A percentile compares a stretch with the other conserved stretches of the same genome.
Evolutionary conservation across 1,284 basidiomycete species (phyloP).

Genomic region (Microbotryum intermedium): DNA sequence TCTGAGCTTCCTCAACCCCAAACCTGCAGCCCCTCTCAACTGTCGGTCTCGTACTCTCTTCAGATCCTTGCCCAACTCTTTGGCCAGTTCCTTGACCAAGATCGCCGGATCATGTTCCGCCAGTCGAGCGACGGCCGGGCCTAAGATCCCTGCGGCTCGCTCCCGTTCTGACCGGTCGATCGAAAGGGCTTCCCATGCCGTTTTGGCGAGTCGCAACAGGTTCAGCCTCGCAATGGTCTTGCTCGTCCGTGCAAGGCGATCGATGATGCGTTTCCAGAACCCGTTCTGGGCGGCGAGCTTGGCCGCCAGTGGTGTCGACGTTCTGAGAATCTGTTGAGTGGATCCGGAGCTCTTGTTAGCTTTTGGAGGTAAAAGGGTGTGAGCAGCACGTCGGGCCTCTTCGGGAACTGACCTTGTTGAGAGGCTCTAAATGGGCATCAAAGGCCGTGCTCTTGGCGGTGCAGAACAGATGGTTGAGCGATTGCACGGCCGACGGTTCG

Average conservation of each 20-base stretch:
- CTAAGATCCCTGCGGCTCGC: constrained; percentile 64
- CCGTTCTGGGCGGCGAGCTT: constrained; percentile 62
- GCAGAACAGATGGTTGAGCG: constrained; percentile 73
- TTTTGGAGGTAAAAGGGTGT: no score
- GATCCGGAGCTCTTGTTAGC: neutral
- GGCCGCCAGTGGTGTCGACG: constrained; percentile 65
- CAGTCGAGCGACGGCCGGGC: constrained; percentile 65
- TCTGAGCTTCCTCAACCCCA: no score
- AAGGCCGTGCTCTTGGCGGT: constrained; percentile 84
- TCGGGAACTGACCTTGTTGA: constrained; percentile 35
- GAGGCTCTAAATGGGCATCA: constrained; percentile 83
- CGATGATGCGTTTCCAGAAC: constrained; percentile 79
- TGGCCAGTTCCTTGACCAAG: constrained; percentile 76
- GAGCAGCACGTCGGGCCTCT: no score
- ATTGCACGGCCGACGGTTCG: constrained; percentile 58
- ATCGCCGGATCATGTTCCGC: constrained; percentile 77
- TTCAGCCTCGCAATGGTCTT: constrained; percentile 85
- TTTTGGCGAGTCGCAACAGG: constrained; percentile 71
- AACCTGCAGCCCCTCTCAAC: no score
- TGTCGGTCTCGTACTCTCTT: neutral
- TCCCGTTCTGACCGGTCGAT: constrained; percentile 66
- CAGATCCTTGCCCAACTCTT: constrained; percentile 51
- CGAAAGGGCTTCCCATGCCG: constrained; percentile 60
- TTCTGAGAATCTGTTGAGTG: constrained; percentile 57
- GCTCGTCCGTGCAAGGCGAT: constrained; percentile 60